Evolutionary conservation across 2,329 filamentous ascomycete species (phyloP), one percentile per base, ranked within the genome.

Genomic region (Coniochaeta pulveracea): DNA sequence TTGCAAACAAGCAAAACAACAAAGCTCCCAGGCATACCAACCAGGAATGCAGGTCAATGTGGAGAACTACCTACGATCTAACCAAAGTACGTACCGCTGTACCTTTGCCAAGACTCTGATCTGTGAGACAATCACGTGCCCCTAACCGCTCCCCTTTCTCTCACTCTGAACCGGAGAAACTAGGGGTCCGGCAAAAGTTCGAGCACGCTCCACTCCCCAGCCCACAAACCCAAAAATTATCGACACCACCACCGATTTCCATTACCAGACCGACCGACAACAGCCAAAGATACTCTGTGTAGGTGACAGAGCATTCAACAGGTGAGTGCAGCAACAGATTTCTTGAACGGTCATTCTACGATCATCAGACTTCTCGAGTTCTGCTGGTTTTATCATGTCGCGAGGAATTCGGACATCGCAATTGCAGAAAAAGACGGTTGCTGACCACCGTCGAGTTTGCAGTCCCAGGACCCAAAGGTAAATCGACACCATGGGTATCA

Each of bases 401-500:
- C n/a, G n/a, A n/a, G n/a, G n/a, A n/a, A n/a, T n/a, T n/a, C n/a
- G n/a, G n/a, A n/a, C 5, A 14, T 19, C 18, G 5, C 28, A 10
- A 16, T 31, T 10, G n/a, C 8, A 6, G 11, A 30, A 4, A 4
- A 19, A 29, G 16, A 29, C 4, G 14, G 3, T 31, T 31, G 28
- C 28, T 31, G 19, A 31, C 28, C 28, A n/a, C 22, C n/a, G 18
- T 8, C 18, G 10, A 8, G 8, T 23, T 23, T 21, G 5, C 15
- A 31, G 28, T 31, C 28, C 28, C 24, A 31, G 18, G 22, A 31
- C 28, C 28, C 28, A 31, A 23, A 31, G 28, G 28, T 31, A 31
- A 31, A 31, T 19, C 19, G 28, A 78, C 82, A 84, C 80, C 72
- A 89, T 89, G 83, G 84, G 91, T 98, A 96, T 98, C 75, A 95